Percentiles rank a stretch among this genome's conserved stretches.
phyloP scores from a whole-genome alignment of 768 basidiomycete species.

The Cubamyces lactineus region DNA sequence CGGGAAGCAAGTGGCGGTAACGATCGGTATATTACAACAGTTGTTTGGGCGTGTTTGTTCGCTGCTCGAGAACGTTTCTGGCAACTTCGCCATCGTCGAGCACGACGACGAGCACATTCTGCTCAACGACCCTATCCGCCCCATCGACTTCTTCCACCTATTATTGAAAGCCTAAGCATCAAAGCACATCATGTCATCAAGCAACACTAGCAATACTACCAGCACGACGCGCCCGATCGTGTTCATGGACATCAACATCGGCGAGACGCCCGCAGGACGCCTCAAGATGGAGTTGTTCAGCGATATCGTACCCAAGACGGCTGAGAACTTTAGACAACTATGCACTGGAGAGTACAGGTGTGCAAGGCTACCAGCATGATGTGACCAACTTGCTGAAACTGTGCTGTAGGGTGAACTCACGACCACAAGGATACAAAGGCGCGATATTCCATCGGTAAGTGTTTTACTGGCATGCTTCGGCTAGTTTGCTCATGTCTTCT shows the following conservation, averaged over 20 bases:
- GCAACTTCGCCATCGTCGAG: conserved; percentile 13
- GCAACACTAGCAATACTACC: conserved; percentile 41
- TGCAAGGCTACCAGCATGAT: background rate
- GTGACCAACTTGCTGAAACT: background rate
- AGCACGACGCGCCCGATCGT: conserved; percentile 71
- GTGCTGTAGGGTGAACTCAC: conserved; percentile 66
- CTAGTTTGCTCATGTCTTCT: conserved; percentile 28
- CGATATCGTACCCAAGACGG: conserved; percentile 97
- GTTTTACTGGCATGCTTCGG: conserved; percentile 20
- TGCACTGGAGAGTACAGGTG: conserved; percentile 97
- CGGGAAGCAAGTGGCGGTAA: background rate
- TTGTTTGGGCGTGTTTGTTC: conserved; percentile 19
- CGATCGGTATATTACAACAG: conserved; percentile 9
- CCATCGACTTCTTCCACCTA: background rate
- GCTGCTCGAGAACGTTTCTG: conserved; percentile 9
- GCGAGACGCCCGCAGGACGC: conserved; percentile 93
- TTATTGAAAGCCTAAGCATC: background rate
- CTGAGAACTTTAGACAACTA: conserved; percentile 96
- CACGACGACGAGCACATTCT: conserved; percentile 11
- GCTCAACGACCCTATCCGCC: background rate
- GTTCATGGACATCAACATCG: conserved; percentile 97
- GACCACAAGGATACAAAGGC: conserved; percentile 90
- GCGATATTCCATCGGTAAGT: conserved; percentile 90
- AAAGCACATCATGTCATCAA: conserved; percentile 42
- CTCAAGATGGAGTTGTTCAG: conserved; percentile 98